phyloP scores from a whole-genome alignment of 805 yeast genomes.

The Isabelozyma rhagii region DNA sequence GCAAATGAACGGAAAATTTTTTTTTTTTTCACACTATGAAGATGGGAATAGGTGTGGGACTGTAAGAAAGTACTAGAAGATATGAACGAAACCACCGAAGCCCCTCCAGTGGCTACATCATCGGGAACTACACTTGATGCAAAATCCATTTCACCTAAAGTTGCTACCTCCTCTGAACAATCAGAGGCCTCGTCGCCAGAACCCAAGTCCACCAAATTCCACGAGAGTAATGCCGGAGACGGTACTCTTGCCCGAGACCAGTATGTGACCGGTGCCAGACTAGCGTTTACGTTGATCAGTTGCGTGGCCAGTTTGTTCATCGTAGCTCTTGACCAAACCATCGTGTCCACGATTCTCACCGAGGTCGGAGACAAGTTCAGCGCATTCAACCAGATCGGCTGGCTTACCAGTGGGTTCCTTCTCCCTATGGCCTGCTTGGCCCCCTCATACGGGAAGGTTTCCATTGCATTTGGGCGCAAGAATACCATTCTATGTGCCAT shows the following conservation, averaged over 20 bases:
- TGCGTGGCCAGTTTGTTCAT: slow-evolving; percentile 30
- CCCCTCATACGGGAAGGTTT: slow-evolving; percentile 56
- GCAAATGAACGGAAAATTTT: too few relatives aligned
- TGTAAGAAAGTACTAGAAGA: too few relatives aligned
- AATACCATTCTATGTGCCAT: slow-evolving; percentile 46
- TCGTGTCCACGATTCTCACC: slow-evolving; percentile 49
- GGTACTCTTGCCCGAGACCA: slow-evolving; percentile 37
- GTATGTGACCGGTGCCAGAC: slow-evolving; percentile 23
- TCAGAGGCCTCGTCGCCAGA: too few relatives aligned
- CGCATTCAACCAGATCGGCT: slow-evolving; percentile 51
- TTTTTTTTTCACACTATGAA: too few relatives aligned
- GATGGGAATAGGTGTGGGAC: too few relatives aligned
- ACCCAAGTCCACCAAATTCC: slow-evolving; percentile 11
- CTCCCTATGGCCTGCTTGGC: slow-evolving; percentile 52
- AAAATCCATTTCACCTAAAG: too few relatives aligned
- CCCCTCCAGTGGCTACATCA: too few relatives aligned
- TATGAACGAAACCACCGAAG: too few relatives aligned
- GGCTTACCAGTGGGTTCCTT: slow-evolving; percentile 57
- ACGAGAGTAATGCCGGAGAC: slow-evolving; percentile 41
- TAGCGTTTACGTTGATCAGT: slow-evolving; percentile 23
- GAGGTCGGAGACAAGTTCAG: slow-evolving; percentile 48
- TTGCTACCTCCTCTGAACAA: background rate
- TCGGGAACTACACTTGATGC: too few relatives aligned
- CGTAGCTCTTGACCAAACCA: slow-evolving; percentile 59
- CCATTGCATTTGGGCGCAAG: slow-evolving; percentile 58